Evolutionary conservation across 192 early-diverging fungal species (phyloP), one percentile per base, ranked within the genome.

Genomic region (Gigaspora rosea): DNA sequence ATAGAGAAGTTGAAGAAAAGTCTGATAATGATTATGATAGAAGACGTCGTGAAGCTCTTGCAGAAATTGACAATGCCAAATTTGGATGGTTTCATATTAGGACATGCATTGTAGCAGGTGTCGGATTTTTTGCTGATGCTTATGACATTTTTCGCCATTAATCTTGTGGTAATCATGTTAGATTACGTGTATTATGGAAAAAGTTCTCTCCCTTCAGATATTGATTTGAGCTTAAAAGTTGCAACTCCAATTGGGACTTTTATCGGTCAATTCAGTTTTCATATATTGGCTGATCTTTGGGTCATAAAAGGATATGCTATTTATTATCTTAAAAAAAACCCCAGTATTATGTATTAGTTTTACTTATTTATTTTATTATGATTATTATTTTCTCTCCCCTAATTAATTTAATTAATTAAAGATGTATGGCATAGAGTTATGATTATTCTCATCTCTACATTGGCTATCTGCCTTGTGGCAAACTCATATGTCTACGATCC

Each of bases 91-190:
- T 91, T 83, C 89, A 90, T 75, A 78, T 91, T 69, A 86, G 89
- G 54, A 86, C 92, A n/a, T 88, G 88, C 78, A 54, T 93, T 35
- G 88, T 90, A 27, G 85, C 90, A 6, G 90, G 90, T 73, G 86
- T 90, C 54, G 92, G 94, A 79, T 95, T 97, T 84, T 92, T 96
- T 79, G 93, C 93, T 73, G 95, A 98, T 85, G 91, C 95, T n/a
- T 97, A 97, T 82, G 97, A 98, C 87, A 89, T 95, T 63, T 97
- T 97, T 78, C n/a, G 90, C 95, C 72, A 98, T 98, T 79, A 92
- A 93, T 79, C 85, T 96, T 75, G 92, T 93, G 18, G 87, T 94
- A 15, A 91, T 93, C 73, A 98, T 98, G 89, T 82, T 96, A 46
- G 91, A 87, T 8, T 90, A 87, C 71, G 87, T 91, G 12, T 93